Evolutionary conservation across 805 yeast species (phyloP).

Genomic region (Suhomyces sp.): DNA sequence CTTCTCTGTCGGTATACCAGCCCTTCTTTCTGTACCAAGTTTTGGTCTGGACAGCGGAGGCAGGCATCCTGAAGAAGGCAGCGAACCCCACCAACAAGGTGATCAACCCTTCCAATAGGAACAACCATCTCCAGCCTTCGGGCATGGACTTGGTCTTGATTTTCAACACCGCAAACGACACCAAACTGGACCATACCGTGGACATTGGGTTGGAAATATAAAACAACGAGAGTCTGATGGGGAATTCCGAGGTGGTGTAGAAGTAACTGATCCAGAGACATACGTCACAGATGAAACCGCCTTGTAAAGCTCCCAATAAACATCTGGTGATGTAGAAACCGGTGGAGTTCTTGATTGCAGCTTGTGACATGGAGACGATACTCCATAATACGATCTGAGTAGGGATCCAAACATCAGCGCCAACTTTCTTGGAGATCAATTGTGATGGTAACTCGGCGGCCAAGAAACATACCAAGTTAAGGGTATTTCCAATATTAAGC

Average conservation of each 20-base stretch:
- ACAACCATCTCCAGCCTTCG: constrained; percentile 67
- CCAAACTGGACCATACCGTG: constrained; percentile 44
- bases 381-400: constrained; percentile 25
- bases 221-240: constrained; percentile 58
- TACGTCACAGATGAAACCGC: constrained; percentile 54
- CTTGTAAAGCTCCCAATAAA: constrained; percentile 24
- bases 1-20: constrained; percentile 50
- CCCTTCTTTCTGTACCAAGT: constrained; percentile 52
- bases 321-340: constrained; percentile 24
- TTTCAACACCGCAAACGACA: constrained; percentile 53
- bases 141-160: constrained; percentile 45
- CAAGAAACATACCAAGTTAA: constrained; percentile 22
- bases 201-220: constrained; percentile 57
- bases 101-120: constrained; percentile 60
- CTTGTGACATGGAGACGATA: constrained; percentile 22
- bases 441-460: constrained; percentile 27
- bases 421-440: constrained; percentile 23
- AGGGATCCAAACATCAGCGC: constrained; percentile 27
- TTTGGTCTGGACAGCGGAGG: constrained; percentile 45
- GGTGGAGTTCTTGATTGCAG: constrained; percentile 15
- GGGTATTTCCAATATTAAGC: constrained; percentile 23
- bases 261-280: constrained; percentile 66
- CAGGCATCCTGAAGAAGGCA: constrained; percentile 34
- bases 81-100: constrained; percentile 54
- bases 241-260: constrained; percentile 57